Percentiles rank a stretch among this genome's conserved stretches.
Evolutionary conservation across 2,329 filamentous ascomycete genomes (phyloP).

Genomic region (Aspergillus sp.): DNA sequence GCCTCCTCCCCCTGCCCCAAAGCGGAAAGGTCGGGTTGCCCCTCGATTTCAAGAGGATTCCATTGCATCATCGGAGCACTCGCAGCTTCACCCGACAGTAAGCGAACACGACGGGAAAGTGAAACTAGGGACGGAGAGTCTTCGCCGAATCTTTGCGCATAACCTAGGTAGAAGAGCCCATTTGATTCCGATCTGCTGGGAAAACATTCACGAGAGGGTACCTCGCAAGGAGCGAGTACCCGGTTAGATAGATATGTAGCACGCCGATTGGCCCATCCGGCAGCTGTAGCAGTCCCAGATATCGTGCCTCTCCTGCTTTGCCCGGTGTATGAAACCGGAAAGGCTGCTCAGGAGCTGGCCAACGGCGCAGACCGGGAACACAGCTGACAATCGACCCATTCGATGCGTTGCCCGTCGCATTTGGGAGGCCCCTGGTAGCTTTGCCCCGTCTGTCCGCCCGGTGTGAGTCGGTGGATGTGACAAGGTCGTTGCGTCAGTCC

Average conservation of each 20-base stretch:
- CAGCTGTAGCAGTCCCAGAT: conserved; percentile 26
- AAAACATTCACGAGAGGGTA: conserved; percentile 33
- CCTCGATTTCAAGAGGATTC: conserved; percentile 12
- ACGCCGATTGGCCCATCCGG: conserved; percentile 31
- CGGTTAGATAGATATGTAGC: conserved; percentile 14
- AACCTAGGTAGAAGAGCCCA: conserved; percentile 23
- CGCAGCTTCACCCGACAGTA: conserved; percentile 4
- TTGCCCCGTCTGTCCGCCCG: conserved; percentile 31
- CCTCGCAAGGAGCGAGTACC: conserved; percentile 19
- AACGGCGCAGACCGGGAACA: conserved; percentile 34
- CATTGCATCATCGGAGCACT: conserved; percentile 18
- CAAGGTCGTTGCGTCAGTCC: conserved; percentile 38
- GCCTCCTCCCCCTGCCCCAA: conserved; percentile 7
- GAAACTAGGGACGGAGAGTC: conserved; percentile 2
- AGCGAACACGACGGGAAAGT: conserved; percentile 6
- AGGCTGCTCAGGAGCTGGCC: conserved; percentile 28
- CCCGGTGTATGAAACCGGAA: conserved; percentile 46
- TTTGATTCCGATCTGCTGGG: conserved; percentile 21
- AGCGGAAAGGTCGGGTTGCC: conserved; percentile 19
- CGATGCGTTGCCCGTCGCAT: conserved; percentile 12
- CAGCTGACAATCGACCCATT: conserved; percentile 19
- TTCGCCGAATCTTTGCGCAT: conserved; percentile 13
- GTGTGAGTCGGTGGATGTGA: conserved; percentile 28
- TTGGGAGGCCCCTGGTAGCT: conserved; percentile 16
- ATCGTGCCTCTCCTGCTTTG: conserved; percentile 43